phyloP scores from a whole-genome alignment of 306 rosid genomes.

The Medicago ruthenica region DNA sequence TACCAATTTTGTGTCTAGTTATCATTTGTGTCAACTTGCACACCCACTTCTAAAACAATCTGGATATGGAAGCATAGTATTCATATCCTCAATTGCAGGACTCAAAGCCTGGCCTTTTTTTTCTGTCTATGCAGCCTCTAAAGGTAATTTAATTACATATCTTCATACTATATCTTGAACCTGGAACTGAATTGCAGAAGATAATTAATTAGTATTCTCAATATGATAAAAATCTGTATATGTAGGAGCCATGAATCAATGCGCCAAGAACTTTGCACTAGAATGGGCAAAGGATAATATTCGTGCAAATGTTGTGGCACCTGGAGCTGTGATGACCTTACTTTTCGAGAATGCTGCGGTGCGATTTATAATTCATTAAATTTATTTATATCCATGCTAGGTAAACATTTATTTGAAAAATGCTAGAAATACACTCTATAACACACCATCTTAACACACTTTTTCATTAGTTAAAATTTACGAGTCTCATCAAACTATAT shows the following conservation, averaged over 20 bases:
- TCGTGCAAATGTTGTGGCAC: conserved; percentile 64
- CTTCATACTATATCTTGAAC: not conserved
- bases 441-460: no score
- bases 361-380: no score
- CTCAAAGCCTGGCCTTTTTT: conserved; percentile 43
- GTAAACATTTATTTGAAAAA: no score
- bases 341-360: conserved; percentile 6
- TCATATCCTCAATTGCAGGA: conserved; percentile 42
- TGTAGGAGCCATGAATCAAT: conserved; percentile 65
- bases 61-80: conserved; percentile 44
- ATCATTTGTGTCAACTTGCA: conserved; percentile 51
- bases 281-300: conserved; percentile 80
- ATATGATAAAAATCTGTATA: not conserved
- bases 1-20: conserved; percentile 47
- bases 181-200: not conserved
- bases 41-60: conserved; percentile 49
- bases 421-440: no score
- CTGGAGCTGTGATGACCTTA: conserved; percentile 48
- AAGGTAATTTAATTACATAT: conserved; percentile 45
- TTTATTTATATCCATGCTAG: no score
- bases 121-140: conserved; percentile 66
- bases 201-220: not conserved
- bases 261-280: conserved; percentile 63
- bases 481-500: no score
- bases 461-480: no score